phyloP scores from a whole-genome alignment of 2,329 filamentous ascomycete species.

The Monilinia fructicola region DNA sequence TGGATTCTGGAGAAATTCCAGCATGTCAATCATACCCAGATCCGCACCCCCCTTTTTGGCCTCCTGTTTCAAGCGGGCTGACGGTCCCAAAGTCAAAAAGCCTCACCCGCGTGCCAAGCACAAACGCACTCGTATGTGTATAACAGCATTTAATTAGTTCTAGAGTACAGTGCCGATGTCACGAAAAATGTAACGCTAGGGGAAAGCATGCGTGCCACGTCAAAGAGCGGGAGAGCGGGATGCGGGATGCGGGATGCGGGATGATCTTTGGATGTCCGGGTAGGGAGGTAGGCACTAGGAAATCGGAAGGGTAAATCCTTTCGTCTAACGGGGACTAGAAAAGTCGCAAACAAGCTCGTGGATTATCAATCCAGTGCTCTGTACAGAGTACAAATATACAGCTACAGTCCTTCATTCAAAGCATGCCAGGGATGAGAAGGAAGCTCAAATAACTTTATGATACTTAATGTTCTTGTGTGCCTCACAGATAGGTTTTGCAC shows the following conservation, averaged over 20 bases:
- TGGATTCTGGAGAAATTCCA: background rate
- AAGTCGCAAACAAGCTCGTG: background rate
- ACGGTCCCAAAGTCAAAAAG: background rate
- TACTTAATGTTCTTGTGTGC: background rate
- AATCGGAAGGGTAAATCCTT: conserved; percentile 3
- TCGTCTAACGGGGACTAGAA: background rate
- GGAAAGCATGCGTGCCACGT: background rate
- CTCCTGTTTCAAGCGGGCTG: background rate
- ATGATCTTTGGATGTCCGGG: background rate
- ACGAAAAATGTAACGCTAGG: background rate
- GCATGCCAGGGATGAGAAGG: background rate
- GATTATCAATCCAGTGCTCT: no score
- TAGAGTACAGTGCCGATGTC: no score
- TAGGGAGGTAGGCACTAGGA: no score
- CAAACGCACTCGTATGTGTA: background rate
- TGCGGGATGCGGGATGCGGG: background rate
- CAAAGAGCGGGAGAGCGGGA: background rate
- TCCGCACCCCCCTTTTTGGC: background rate
- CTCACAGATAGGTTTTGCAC: background rate
- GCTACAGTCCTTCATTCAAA: background rate
- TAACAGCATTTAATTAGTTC: no score
- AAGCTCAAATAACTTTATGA: background rate
- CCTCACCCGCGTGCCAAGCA: conserved; percentile 1
- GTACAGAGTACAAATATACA: no score
- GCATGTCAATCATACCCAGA: background rate